These are phyloP conservation scores for Austropuccinia psidii DNA, from an alignment of 1,284 basidiomycete genomes.

Conservation along the genomic window DNA sequence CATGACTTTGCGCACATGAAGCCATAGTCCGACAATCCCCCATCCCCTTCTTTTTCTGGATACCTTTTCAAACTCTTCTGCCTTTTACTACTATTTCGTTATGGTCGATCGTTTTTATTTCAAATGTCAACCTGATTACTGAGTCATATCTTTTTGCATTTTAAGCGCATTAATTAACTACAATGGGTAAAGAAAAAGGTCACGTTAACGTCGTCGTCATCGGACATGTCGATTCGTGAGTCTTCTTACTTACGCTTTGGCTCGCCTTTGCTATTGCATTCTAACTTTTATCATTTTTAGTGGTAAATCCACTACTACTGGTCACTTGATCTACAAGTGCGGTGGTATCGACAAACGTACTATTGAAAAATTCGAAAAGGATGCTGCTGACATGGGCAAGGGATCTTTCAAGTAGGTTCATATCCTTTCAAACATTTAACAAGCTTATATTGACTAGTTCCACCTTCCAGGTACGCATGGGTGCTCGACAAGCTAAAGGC, in stretches of 20 bases:
- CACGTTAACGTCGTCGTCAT: conserved; percentile 56
- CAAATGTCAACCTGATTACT: no score
- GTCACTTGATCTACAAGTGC: conserved; percentile 99
- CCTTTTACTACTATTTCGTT: no score
- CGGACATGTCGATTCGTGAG: conserved; percentile 85
- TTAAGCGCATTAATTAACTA: no score
- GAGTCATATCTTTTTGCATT: no score
- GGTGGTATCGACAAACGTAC: conserved; percentile 99
- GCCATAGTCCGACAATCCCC: no score
- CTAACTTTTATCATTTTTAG: conserved; percentile 42
- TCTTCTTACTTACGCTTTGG: background rate
- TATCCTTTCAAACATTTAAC: conserved; percentile 28
- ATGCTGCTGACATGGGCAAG: conserved; percentile 99
- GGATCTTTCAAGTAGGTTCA: conserved; percentile 92
- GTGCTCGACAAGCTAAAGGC: conserved; percentile 99
- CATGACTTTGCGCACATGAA: no score
- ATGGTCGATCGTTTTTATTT: no score
- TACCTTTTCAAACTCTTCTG: no score
- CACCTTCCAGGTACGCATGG: conserved; percentile 64
- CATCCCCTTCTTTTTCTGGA: no score
- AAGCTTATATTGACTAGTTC: conserved; percentile 37
- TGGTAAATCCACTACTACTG: conserved; percentile 97
- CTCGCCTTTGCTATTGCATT: background rate
- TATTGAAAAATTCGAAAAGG: conserved; percentile 80
- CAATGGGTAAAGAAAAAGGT: conserved; percentile 47